Conservation (phyloP, 2,329 filamentous ascomycete species). For the Trichoderma sp. region DNA sequence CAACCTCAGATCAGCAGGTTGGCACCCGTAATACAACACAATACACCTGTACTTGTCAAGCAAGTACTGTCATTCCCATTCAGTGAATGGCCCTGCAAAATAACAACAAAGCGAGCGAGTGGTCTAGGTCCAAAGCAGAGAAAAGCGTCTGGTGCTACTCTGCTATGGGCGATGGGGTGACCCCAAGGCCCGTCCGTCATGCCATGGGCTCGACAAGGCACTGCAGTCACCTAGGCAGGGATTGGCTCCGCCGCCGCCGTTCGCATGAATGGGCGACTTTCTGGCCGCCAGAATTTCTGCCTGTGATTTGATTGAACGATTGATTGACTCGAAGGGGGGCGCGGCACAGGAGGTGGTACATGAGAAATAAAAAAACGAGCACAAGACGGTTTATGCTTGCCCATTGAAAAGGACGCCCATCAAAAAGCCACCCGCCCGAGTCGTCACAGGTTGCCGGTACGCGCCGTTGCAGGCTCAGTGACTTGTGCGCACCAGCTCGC, state of each 20-base stretch:
- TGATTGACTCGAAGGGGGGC: background rate
- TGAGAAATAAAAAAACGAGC: background rate
- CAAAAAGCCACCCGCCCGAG: background rate
- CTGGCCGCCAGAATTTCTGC: background rate
- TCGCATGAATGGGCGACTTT: slow-evolving; percentile 16
- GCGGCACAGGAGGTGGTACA: background rate
- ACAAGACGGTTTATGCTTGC: background rate
- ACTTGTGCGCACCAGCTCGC: background rate
- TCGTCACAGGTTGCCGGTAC: background rate
- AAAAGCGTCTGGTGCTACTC: background rate
- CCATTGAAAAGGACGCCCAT: background rate
- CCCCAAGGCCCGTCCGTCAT: slow-evolving; percentile 6
- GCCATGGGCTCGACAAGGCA: slow-evolving; percentile 12
- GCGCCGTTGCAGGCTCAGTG: background rate
- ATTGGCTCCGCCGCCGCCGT: slow-evolving; percentile 18
- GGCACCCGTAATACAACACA: background rate
- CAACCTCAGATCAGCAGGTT: background rate
- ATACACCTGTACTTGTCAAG: background rate
- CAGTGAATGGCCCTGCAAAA: background rate
- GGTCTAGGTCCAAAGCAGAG: background rate
- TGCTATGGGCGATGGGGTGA: slow-evolving; percentile 8
- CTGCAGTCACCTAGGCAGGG: slow-evolving; percentile 7
- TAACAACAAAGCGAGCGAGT: background rate
- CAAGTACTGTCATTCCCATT: background rate
- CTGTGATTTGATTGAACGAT: background rate